Percentiles rank a stretch among this genome's conserved stretches.
These are phyloP conservation scores for Phytophthora citrophthora DNA, from an alignment of 352 stramenopile species.

Conservation along the genomic window DNA sequence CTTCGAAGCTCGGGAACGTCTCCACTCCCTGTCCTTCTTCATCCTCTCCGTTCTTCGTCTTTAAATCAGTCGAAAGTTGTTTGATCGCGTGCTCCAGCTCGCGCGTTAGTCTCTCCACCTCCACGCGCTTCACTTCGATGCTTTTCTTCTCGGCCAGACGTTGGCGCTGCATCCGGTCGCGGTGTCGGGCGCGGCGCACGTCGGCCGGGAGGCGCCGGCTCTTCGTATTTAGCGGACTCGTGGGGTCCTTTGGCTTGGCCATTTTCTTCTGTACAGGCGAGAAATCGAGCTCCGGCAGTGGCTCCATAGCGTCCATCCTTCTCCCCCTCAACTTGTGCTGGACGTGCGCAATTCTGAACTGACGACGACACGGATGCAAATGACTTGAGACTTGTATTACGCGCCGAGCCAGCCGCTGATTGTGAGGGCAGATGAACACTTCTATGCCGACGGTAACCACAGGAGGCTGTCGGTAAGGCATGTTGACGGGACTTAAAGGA, in stretches of 20 bases:
- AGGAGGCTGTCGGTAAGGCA: not conserved
- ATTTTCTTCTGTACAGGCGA: slow-evolving; percentile 32
- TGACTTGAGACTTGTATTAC: slow-evolving; percentile 17
- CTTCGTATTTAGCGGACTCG: not conserved
- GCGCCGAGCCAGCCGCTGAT: slow-evolving; percentile 16
- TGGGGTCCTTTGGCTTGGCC: slow-evolving; percentile 16
- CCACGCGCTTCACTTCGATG: slow-evolving; percentile 43
- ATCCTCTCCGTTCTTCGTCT: not conserved
- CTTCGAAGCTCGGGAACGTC: slow-evolving; percentile 10
- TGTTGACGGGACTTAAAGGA: too few species aligned
- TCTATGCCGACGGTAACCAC: slow-evolving; percentile 18
- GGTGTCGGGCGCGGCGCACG: slow-evolving; percentile 36
- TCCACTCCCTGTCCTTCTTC: slow-evolving; percentile 12
- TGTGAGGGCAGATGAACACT: not conserved
- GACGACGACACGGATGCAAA: slow-evolving; percentile 1
- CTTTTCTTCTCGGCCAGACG: slow-evolving; percentile 44
- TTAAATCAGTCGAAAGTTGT: slow-evolving; percentile 10
- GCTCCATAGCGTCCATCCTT: slow-evolving; percentile 15
- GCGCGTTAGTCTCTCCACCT: slow-evolving; percentile 36
- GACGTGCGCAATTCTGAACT: slow-evolving; percentile 18
- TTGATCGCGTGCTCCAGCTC: slow-evolving; percentile 32
- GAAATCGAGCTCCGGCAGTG: slow-evolving; percentile 19
- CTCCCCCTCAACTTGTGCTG: not conserved
- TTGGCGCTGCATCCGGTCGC: slow-evolving; percentile 51
- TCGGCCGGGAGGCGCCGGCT: slow-evolving; percentile 29